Evolutionary conservation across 169 alveolate genomes (phyloP).

Genomic region (Cryptosporidium bovis): DNA sequence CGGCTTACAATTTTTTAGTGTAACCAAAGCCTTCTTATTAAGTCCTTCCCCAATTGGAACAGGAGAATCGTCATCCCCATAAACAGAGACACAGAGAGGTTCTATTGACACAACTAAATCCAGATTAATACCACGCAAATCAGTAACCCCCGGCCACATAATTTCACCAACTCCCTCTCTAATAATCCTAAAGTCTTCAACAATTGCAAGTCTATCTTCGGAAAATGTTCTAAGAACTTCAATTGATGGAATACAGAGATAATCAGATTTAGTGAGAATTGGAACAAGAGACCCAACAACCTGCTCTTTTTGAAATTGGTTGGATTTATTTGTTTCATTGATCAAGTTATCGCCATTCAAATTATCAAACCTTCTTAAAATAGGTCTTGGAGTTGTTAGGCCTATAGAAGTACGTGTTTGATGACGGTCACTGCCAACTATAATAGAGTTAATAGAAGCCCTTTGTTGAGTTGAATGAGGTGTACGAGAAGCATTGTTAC

Average conservation of each 20-base stretch:
- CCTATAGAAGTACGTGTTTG: slow-evolving; percentile 52
- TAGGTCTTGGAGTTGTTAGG: slow-evolving; percentile 70
- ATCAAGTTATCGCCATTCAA: not conserved
- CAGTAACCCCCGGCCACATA: slow-evolving; percentile 86
- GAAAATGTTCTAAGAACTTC: slow-evolving; percentile 80
- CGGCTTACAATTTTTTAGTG: slow-evolving; percentile 81
- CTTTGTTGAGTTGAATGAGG: slow-evolving; percentile 53
- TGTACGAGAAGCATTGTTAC: slow-evolving; percentile 20
- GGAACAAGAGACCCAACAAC: slow-evolving; percentile 76
- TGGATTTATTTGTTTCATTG: not conserved
- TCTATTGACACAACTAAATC: slow-evolving; percentile 81
- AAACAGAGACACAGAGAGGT: slow-evolving; percentile 71
- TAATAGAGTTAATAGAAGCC: slow-evolving; percentile 8
- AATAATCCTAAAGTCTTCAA: slow-evolving; percentile 81
- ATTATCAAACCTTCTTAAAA: slow-evolving; percentile 21
- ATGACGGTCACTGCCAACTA: slow-evolving; percentile 28
- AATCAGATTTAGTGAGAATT: slow-evolving; percentile 78
- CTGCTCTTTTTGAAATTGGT: slow-evolving; percentile 19
- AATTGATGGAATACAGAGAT: slow-evolving; percentile 82
- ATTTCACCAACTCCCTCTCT: slow-evolving; percentile 84
- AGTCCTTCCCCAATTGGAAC: slow-evolving; percentile 82
- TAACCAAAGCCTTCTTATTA: slow-evolving; percentile 79
- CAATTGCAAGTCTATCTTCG: slow-evolving; percentile 81
- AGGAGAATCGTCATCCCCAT: slow-evolving; percentile 66
- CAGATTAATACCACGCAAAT: slow-evolving; percentile 82